phyloP scores from a whole-genome alignment of 2,329 filamentous ascomycete species.

The Aspergillus ochraceoroseus region DNA sequence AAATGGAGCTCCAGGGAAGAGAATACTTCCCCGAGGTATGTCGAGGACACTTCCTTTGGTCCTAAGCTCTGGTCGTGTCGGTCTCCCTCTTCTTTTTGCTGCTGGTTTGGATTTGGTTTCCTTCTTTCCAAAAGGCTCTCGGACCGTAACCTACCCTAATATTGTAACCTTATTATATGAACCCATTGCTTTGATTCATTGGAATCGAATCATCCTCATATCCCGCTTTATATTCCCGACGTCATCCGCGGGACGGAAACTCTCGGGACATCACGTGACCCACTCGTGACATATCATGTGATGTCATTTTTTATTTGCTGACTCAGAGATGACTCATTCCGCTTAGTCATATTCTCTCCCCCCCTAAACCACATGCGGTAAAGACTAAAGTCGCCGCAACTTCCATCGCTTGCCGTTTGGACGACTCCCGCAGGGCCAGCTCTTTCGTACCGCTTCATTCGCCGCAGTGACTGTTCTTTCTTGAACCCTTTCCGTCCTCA shows the following conservation, averaged over 20 bases:
- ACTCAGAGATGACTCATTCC: slow-evolving; percentile 5
- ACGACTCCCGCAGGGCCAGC: slow-evolving; percentile 23
- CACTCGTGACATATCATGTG: neutral
- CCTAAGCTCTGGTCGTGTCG: slow-evolving; percentile 1
- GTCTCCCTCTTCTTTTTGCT: neutral
- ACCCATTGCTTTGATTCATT: no score
- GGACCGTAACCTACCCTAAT: no score
- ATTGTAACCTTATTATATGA: no score
- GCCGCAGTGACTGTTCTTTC: slow-evolving; percentile 12
- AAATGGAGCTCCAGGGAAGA: slow-evolving; percentile 19
- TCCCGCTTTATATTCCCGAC: no score
- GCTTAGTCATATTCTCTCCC: no score
- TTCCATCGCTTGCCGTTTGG: slow-evolving; percentile 17
- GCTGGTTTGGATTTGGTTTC: no score
- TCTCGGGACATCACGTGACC: slow-evolving; percentile 24
- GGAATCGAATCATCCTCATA: slow-evolving; percentile 1
- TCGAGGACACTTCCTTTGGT: slow-evolving; percentile 11
- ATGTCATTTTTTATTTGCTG: slow-evolving; percentile 5
- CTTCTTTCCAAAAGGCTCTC: no score
- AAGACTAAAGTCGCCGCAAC: slow-evolving; percentile 16
- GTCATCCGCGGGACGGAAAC: slow-evolving; percentile 16
- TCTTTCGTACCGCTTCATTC: slow-evolving; percentile 28
- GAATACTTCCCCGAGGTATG: slow-evolving; percentile 23
- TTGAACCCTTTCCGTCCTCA: slow-evolving; percentile 19
- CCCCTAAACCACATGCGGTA: slow-evolving; percentile 12